Conservation (phyloP, 305 asterid genomes). For the Solanum chacoense region DNA sequence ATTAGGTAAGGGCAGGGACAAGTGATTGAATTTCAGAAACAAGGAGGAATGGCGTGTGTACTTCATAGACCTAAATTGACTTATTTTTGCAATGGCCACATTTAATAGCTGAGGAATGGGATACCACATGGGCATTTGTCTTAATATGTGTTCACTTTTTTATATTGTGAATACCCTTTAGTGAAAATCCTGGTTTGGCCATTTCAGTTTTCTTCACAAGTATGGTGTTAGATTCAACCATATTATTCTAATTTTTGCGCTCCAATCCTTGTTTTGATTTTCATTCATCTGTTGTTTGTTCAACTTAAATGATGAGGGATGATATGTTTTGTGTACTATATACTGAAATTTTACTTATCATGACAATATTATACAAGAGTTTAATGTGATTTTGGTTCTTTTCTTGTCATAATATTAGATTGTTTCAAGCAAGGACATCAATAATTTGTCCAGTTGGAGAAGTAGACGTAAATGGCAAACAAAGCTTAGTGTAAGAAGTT, state of each 20-base stretch:
- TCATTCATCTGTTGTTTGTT: not conserved
- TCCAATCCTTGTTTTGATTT: too few species aligned
- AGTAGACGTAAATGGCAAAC: not conserved
- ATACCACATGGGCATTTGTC: too few species aligned
- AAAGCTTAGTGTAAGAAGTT: not conserved
- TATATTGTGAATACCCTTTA: too few species aligned
- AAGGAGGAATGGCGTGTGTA: not conserved
- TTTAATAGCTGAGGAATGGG: not conserved
- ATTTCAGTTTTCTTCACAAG: too few species aligned
- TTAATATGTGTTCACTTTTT: too few species aligned
- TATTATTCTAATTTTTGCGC: not conserved
- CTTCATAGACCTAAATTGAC: not conserved
- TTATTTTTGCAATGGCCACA: not conserved
- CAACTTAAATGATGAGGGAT: not conserved
- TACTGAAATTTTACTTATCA: not conserved
- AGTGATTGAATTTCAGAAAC: not conserved
- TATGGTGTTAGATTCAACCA: not conserved
- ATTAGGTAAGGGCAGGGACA: not conserved
- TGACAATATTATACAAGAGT: not conserved
- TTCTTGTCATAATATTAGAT: not conserved
- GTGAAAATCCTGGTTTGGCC: too few species aligned
- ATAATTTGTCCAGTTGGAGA: not conserved
- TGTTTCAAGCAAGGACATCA: not conserved
- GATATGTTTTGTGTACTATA: not conserved
- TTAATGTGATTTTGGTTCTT: not conserved